Percentiles rank a stretch among this genome's conserved stretches.
Evolutionary conservation across 331 rosid species (phyloP).

Genomic region (Malus hybrid): DNA sequence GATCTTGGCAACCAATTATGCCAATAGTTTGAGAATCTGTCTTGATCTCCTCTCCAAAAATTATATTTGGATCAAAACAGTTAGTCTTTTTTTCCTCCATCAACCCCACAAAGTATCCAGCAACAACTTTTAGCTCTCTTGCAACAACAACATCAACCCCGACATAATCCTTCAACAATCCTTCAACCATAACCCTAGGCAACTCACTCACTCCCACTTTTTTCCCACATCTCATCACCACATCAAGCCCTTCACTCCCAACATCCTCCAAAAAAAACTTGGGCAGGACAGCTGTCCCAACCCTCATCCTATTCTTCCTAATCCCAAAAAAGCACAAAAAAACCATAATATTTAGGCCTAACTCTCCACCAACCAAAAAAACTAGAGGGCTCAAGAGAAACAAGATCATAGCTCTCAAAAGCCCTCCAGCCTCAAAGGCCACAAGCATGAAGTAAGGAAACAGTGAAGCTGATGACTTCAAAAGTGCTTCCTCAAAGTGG

Average conservation of each 20-base stretch:
- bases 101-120: constrained; percentile 65
- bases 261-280: constrained; percentile 66
- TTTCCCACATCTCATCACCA: constrained; percentile 42
- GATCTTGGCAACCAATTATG: background rate
- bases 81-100: constrained; percentile 37
- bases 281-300: constrained; percentile 66
- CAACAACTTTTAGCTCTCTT: constrained; percentile 51
- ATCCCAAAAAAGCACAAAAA: constrained; percentile 64
- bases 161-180: constrained; percentile 62
- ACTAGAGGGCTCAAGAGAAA: constrained; percentile 53
- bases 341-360: constrained; percentile 68
- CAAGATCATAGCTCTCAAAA: constrained; percentile 37
- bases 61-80: background rate
- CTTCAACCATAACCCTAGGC: constrained; percentile 72
- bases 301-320: constrained; percentile 44
- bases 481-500: constrained; percentile 53
- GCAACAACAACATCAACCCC: constrained; percentile 65
- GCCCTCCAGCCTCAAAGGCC: constrained; percentile 78
- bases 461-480: constrained; percentile 44
- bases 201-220: constrained; percentile 51
- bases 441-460: constrained; percentile 89
- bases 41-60: constrained; percentile 29
- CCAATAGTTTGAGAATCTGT: constrained; percentile 11
- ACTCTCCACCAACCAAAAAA: constrained; percentile 32
- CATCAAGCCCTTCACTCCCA: constrained; percentile 53